phyloP scores from a whole-genome alignment of 805 yeast species.

The Candida rishiriensis region DNA sequence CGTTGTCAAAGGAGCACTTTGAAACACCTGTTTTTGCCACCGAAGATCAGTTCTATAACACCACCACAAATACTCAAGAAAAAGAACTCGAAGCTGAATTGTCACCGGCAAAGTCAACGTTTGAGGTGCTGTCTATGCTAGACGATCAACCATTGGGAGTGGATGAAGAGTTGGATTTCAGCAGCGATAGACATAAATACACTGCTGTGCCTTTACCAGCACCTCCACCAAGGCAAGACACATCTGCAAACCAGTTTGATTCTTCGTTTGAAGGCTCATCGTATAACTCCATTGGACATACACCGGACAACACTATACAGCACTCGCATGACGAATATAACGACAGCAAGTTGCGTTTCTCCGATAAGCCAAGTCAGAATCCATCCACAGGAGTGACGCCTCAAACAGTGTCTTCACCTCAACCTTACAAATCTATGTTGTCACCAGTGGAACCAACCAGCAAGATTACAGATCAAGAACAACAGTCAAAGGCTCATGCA shows the following conservation, averaged over 20 bases:
- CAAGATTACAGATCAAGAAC: not conserved
- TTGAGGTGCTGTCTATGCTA: not conserved
- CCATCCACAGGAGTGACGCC: not conserved
- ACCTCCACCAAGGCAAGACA: not conserved
- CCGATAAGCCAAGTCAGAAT: not conserved
- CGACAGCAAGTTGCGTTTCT: not conserved
- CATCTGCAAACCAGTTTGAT: not conserved
- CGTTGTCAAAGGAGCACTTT: not conserved
- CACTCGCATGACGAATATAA: not conserved
- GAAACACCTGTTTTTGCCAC: not conserved
- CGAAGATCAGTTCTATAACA: not conserved
- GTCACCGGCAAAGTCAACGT: not conserved
- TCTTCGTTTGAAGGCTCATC: not conserved
- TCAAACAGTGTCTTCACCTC: not conserved
- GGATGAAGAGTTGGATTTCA: not conserved
- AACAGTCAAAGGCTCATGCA: not conserved
- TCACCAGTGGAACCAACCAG: conserved; percentile 1
- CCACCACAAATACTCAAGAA: not conserved
- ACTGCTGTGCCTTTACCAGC: no score
- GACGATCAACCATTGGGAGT: not conserved
- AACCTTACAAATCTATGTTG: conserved; percentile 3
- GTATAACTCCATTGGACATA: not conserved
- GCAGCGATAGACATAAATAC: not conserved
- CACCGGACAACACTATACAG: not conserved
- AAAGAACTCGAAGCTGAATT: not conserved